Base-by-base conservation (phyloP, 2,329 filamentous ascomycete species). In the Neocatenulostroma microsporum region DNA sequence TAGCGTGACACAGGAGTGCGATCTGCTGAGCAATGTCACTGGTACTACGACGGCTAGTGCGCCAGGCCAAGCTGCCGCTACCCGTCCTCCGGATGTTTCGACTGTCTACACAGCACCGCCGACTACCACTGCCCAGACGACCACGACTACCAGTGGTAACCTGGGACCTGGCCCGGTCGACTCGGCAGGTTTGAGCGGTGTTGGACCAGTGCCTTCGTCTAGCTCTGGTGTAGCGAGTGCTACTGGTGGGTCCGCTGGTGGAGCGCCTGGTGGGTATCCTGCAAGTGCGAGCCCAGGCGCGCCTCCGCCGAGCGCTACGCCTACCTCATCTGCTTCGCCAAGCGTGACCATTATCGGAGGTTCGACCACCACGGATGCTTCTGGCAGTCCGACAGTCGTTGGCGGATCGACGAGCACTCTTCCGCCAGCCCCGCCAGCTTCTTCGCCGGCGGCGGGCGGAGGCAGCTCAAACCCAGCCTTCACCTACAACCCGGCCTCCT, bases 11-110 rank as follows among this genome's bases (percentile, higher is more conserved):
- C 18, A 25, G 13, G 44, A 47, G 18, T 54, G 51, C 25, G 48
- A 49, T 9, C 24, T 54, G 17, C 48, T 53, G 14, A 41, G 37
- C 21, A 21, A 41, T 4, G 40, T 54, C 26, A 48, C 46, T 12
- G 50, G 51, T n/a, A 47, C 41, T n/a, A 34, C 44, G 3, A 34
- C 37, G 7, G 44, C 45, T 21, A 45, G 47, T 13, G 45, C 36
- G 11, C 20, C 33, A 3, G 37, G 19, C 27, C 34, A 27, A 11
- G 34, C 19, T 14, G 44, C 44, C 4, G 44, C 43, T 6, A 36
- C 29, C 4, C 29, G 45, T 15, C 45, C 45, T 12, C 24, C 41
- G 21, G 40, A 46, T 37, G 43, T 41, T 4, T 37, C 32, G 15
- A 43, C 42, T 4, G 36, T 46, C 5, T 45, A 45, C 26, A 41